These are phyloP conservation scores for Chytriomyces confervae DNA, from an alignment of 192 early-diverging fungal species.

Conservation along the genomic window DNA sequence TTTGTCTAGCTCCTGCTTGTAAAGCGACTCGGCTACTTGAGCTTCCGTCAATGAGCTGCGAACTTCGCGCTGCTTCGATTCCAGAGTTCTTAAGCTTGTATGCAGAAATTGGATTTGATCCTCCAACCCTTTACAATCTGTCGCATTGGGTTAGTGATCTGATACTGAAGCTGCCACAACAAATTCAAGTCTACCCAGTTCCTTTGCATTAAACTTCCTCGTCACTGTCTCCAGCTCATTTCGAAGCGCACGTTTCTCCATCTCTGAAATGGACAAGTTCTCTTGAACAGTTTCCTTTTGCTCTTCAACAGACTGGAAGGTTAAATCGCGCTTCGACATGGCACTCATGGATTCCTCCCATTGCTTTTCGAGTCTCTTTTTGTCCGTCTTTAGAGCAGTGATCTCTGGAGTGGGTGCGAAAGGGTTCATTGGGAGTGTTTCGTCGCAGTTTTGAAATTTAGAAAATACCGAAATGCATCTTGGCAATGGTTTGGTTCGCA, in stretches of 20 bases:
- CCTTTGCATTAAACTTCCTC: constrained; percentile 44
- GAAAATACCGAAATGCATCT: no score
- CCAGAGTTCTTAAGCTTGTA: no score
- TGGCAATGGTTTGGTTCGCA: no score
- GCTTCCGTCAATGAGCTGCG: no score
- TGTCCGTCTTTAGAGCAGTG: constrained; percentile 29
- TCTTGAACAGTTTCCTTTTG: constrained; percentile 33
- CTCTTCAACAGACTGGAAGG: constrained; percentile 47
- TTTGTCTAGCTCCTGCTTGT: no score
- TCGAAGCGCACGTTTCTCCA: constrained; percentile 34
- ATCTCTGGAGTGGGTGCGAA: constrained; percentile 40
- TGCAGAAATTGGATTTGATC: no score
- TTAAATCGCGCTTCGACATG: constrained; percentile 57
- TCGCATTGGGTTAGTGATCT: no score
- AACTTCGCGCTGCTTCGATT: no score
- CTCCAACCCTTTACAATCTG: no score
- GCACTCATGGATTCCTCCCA: constrained; percentile 61
- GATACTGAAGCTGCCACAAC: no score
- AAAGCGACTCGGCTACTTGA: no score
- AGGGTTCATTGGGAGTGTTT: background rate
- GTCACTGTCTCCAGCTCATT: constrained; percentile 42
- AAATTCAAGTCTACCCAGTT: no score
- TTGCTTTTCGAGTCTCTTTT: constrained; percentile 49
- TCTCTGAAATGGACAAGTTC: constrained; percentile 35
- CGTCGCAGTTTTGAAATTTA: constrained; percentile 47